These are phyloP conservation scores for Kodamaea neixiangensis DNA, from an alignment of 805 yeast genomes.

Conservation along the genomic window DNA sequence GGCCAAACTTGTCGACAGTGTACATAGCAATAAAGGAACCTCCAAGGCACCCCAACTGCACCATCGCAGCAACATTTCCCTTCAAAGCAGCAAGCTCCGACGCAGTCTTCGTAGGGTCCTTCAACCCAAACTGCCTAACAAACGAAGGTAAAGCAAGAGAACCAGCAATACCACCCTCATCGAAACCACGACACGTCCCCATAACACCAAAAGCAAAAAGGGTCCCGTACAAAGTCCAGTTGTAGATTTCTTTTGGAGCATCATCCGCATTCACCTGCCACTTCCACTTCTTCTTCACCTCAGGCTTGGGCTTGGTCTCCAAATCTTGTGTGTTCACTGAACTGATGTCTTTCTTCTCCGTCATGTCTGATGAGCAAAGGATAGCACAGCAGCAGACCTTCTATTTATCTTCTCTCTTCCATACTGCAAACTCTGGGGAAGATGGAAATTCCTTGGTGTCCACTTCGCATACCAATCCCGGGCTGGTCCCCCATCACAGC, in stretches of 20 bases:
- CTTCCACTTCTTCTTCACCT: slow-evolving; percentile 16
- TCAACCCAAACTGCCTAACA: slow-evolving; percentile 32
- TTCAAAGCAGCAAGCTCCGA: slow-evolving; percentile 25
- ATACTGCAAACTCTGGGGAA: neutral
- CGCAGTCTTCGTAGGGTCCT: slow-evolving; percentile 18
- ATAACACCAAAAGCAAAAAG: slow-evolving; percentile 53
- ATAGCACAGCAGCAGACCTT: neutral
- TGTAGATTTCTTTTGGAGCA: slow-evolving; percentile 43
- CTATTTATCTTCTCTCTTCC: neutral
- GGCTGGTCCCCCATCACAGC: neutral
- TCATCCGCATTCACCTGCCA: slow-evolving; percentile 15
- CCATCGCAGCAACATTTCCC: slow-evolving; percentile 31
- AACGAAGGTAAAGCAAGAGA: slow-evolving; percentile 36
- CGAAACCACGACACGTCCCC: slow-evolving; percentile 42
- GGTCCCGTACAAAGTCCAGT: slow-evolving; percentile 45
- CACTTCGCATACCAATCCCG: neutral
- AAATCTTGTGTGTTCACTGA: slow-evolving; percentile 2
- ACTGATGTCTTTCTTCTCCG: slow-evolving; percentile 10
- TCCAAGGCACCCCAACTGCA: slow-evolving; percentile 41
- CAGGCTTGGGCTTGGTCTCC: slow-evolving; percentile 2
- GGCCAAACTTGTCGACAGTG: slow-evolving; percentile 44
- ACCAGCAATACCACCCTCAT: slow-evolving; percentile 43
- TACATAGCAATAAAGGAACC: slow-evolving; percentile 37
- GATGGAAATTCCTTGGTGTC: neutral
- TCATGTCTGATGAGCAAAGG: neutral